Conservation (phyloP, 495 filamentous ascomycete genomes). For the Aspergillus avenaceus region DNA sequence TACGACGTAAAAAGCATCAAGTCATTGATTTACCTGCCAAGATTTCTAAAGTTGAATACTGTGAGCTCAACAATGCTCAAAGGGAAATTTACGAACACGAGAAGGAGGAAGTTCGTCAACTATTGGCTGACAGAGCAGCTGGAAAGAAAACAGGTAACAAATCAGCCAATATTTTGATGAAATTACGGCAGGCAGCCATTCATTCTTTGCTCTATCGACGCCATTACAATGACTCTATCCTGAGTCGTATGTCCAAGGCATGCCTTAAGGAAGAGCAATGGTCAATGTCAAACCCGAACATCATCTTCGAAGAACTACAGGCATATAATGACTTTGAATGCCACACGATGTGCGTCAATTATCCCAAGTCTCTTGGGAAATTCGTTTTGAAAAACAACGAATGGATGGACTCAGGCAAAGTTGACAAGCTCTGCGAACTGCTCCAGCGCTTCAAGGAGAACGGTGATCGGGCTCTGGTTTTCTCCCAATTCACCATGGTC, state of each 20-base stretch:
- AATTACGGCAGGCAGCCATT: constrained; percentile 86
- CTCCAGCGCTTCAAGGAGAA: constrained; percentile 68
- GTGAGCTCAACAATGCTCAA: constrained; percentile 68
- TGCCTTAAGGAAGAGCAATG: constrained; percentile 63
- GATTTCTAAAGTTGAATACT: constrained; percentile 69
- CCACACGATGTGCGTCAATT: constrained; percentile 69
- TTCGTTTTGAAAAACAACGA: constrained; percentile 69
- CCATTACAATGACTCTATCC: constrained; percentile 66
- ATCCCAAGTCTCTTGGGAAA: constrained; percentile 62
- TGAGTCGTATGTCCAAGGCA: constrained; percentile 73
- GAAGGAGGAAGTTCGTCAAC: constrained; percentile 48
- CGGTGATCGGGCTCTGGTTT: constrained; percentile 83
- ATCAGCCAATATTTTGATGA: constrained; percentile 78
- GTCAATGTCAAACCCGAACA: constrained; percentile 53
- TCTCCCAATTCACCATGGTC: constrained; percentile 88
- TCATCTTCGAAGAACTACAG: constrained; percentile 69
- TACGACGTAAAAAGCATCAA: constrained; percentile 90
- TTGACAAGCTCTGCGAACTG: constrained; percentile 69
- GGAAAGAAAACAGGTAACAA: constrained; percentile 53
- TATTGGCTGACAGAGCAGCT: constrained; percentile 52
- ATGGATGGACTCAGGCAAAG: constrained; percentile 93
- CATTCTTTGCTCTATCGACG: constrained; percentile 85
- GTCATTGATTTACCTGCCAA: constrained; percentile 91
- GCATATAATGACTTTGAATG: constrained; percentile 78
- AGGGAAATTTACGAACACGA: constrained; percentile 65